phyloP scores from a whole-genome alignment of 2,329 filamentous ascomycete genomes.

The Dothideomycetes sp. region DNA sequence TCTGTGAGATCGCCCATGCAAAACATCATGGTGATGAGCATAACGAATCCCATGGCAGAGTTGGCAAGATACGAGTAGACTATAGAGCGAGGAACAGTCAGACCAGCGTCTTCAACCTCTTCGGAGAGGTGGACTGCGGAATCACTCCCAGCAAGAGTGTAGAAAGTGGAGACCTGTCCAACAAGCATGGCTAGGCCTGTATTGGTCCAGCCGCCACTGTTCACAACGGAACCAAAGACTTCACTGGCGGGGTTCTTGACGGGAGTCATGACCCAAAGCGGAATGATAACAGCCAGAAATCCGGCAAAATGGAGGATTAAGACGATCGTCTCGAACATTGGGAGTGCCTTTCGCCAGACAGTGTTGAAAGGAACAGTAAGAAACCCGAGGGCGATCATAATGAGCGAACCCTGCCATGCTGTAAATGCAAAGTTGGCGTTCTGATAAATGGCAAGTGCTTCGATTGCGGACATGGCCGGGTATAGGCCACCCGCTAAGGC shows the following conservation, averaged over 20 bases:
- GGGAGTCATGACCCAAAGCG: constrained; percentile 17
- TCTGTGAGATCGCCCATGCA: constrained; percentile 16
- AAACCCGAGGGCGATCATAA: constrained; percentile 5
- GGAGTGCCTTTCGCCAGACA: constrained; percentile 2
- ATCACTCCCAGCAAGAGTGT: constrained; percentile 12
- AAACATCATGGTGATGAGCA: constrained; percentile 19
- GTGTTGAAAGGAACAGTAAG: constrained; percentile 8
- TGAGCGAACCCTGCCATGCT: constrained; percentile 4
- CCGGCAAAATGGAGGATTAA: constrained; percentile 28
- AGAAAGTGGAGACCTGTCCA: constrained; percentile 19
- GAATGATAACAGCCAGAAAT: constrained; percentile 20
- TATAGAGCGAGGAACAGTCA: constrained; percentile 19
- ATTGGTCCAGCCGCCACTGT: constrained; percentile 26
- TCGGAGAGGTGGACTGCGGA: constrained; percentile 16
- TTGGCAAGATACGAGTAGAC: constrained; percentile 19
- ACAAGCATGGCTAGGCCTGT: constrained; percentile 20
- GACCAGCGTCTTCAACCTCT: constrained; percentile 18
- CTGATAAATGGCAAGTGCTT: constrained; percentile 3
- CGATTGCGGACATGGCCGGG: constrained; percentile 4
- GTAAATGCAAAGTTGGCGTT: constrained; percentile 1
- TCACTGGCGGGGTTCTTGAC: constrained; percentile 13
- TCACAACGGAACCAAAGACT: constrained; percentile 28
- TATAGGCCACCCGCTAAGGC: constrained; percentile 4
- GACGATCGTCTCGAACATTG: constrained; percentile 23
- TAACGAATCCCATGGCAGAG: constrained; percentile 23